Evolutionary conservation across 345 rosid species (phyloP), one percentile per base, ranked within the genome.

Genomic region (Eucalyptus sideroxylon): DNA sequence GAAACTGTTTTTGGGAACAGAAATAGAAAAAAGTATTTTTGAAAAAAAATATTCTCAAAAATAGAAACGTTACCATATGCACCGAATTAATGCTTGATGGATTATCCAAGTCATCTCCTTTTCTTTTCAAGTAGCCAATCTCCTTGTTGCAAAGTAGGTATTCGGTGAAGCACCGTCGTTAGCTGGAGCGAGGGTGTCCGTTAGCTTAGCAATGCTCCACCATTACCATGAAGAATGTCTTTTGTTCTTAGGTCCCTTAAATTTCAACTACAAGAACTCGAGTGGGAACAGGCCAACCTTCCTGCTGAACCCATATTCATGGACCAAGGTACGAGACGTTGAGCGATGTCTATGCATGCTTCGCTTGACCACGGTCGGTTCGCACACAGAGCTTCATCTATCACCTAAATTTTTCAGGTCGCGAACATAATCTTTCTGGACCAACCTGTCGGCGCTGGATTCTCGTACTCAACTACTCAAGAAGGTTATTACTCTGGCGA

Each of bases 381-480:
- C 8, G 37, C n/a, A 6, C 50, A 47, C 56, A 27, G 12, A 16
- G 34, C 40, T 47, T 15, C 50, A 86, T 45, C 31, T 30, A 86
- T 26, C 21, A 4, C 16, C 24, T 83, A 31, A 31, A 34, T 16
- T 77, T 19, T 37, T 19, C 81, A 92, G 94, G 91, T 91, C 81
- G 91, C 93, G 11, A 93, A 87, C 34, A 86, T 93, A 6, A 89
- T 93, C 51, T 93, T 92, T 47, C 45, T 93, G 86, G 94, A 93
- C 72, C 86, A 91, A 49, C 95, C 95, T 2, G 93, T 88, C 11
- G 95, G 95, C 3, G 86, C 95, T 16, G 95, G 94, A 50, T 92
- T 93, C 87, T 93, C 92, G 1, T 93, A 91, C 69, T 90, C 95
- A 13, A 93, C 86, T 2, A 91, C 88, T 16, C 86, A 47, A 88